Evolutionary conservation across 2,329 filamentous ascomycete genomes (phyloP).

Genomic region (Penicillium sp.): DNA sequence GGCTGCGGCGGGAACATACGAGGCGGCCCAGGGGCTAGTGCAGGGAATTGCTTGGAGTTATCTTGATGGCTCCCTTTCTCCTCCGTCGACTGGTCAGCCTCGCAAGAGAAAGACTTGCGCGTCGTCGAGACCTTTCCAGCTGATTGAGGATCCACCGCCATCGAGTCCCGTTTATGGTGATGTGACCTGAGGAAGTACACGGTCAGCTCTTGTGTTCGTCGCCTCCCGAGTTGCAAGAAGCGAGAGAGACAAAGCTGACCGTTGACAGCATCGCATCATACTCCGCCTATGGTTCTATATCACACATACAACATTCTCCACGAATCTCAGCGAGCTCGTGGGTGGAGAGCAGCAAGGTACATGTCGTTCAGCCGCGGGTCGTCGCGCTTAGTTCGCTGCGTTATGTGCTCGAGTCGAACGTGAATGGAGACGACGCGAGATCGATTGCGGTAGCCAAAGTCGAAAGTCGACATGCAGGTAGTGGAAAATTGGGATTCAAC

Average conservation of each 20-base stretch:
- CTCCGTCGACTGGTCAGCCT: background rate
- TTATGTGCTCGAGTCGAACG: conserved; percentile 5
- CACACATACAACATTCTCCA: conserved; percentile 4
- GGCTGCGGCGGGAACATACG: conserved; percentile 18
- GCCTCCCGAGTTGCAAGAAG: background rate
- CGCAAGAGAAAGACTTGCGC: background rate
- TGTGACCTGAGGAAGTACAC: background rate
- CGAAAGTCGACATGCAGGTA: conserved; percentile 13
- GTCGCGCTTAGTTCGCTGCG: conserved; percentile 1
- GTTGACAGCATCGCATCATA: background rate
- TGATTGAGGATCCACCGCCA: background rate
- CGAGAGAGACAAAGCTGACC: background rate
- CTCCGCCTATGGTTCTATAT: background rate
- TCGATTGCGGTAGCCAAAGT: conserved; percentile 3
- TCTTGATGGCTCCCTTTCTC: conserved; percentile 17
- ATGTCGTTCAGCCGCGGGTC: conserved; percentile 4
- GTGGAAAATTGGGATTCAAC: conserved; percentile 2
- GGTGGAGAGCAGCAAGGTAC: conserved; percentile 2
- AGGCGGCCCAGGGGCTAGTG: conserved; percentile 27
- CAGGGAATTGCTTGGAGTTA: conserved; percentile 23
- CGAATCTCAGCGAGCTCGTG: background rate
- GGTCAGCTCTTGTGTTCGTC: background rate
- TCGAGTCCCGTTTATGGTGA: background rate
- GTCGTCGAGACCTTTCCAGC: background rate
- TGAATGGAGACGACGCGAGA: conserved; percentile 3